Evolutionary conservation across 2,329 filamentous ascomycete genomes (phyloP).

Genomic region (Fusarium proliferatum): DNA sequence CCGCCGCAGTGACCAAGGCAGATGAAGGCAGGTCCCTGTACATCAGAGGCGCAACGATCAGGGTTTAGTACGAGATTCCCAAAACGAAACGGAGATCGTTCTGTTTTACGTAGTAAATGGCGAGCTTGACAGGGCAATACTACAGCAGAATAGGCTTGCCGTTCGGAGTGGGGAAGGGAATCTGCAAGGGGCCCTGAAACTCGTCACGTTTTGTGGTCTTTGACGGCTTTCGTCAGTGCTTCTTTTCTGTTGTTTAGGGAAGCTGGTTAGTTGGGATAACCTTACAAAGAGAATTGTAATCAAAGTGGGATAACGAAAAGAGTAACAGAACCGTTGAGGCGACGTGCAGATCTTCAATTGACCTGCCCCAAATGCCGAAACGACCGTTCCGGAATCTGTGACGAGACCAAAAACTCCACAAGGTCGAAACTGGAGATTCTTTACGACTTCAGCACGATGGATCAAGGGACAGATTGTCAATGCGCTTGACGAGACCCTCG

Average conservation of each 20-base stretch:
- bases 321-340: constrained; percentile 1
- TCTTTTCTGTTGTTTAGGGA: not conserved
- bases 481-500: not conserved
- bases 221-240: not conserved
- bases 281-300: constrained; percentile 19
- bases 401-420: constrained; percentile 15
- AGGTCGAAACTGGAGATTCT: not conserved
- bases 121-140: not conserved
- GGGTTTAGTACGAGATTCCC: not conserved
- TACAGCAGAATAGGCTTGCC: not conserved
- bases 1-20: constrained; percentile 1
- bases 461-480: not conserved
- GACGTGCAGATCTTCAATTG: not conserved
- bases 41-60: not conserved
- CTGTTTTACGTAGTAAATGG: constrained; percentile 7
- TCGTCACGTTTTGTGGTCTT: not conserved
- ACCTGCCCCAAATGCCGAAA: constrained; percentile 23
- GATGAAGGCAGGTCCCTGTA: not conserved
- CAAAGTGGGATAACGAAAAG: not conserved
- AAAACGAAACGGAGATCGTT: constrained; percentile 21
- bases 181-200: constrained; percentile 13
- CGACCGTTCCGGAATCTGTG: constrained; percentile 7
- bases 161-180: not conserved
- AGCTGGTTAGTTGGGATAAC: not conserved
- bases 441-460: not conserved